Conservation (phyloP, 495 filamentous ascomycete genomes). For the Penicillium argentinense region DNA sequence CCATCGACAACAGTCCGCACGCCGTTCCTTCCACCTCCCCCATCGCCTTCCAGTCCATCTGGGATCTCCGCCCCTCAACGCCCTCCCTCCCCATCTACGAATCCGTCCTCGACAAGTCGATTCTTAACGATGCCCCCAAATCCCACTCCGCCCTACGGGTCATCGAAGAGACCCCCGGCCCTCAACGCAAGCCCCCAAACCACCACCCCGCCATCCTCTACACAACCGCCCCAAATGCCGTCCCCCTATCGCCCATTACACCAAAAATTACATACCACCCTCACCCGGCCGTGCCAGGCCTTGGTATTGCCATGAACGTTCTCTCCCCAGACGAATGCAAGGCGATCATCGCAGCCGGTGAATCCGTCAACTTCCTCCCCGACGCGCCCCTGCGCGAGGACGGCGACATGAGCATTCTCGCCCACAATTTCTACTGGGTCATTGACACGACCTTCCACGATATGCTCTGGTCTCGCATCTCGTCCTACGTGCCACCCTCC, state of each 20-base stretch:
- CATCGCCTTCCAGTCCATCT: slow-evolving; percentile 41
- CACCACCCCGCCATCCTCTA: slow-evolving; percentile 42
- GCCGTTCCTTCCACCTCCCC: slow-evolving; percentile 27
- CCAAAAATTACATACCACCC: slow-evolving; percentile 35
- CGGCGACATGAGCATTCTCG: slow-evolving; percentile 38
- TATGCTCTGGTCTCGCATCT: slow-evolving; percentile 37
- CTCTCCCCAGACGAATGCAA: slow-evolving; percentile 34
- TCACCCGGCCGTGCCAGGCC: slow-evolving; percentile 39
- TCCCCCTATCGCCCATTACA: slow-evolving; percentile 26
- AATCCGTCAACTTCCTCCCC: slow-evolving; percentile 38
- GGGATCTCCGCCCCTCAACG: slow-evolving; percentile 38
- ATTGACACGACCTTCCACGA: slow-evolving; percentile 40
- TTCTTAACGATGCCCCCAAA: slow-evolving; percentile 28
- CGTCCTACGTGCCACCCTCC: slow-evolving; percentile 27
- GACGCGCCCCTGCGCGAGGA: slow-evolving; percentile 40
- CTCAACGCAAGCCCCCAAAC: slow-evolving; percentile 39
- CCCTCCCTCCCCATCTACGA: slow-evolving; percentile 29
- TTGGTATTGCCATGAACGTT: slow-evolving; percentile 35
- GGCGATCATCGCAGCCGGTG: slow-evolving; percentile 38
- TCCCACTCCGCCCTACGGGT: slow-evolving; percentile 31
- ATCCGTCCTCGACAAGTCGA: slow-evolving; percentile 39
- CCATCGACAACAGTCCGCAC: slow-evolving; percentile 30
- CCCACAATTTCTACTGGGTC: slow-evolving; percentile 46
- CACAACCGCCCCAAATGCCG: slow-evolving; percentile 32
- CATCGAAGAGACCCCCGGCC: slow-evolving; percentile 35